Evolutionary conservation across 2,329 filamentous ascomycete genomes (phyloP).

Genomic region (Hyphodiscus sp.): DNA sequence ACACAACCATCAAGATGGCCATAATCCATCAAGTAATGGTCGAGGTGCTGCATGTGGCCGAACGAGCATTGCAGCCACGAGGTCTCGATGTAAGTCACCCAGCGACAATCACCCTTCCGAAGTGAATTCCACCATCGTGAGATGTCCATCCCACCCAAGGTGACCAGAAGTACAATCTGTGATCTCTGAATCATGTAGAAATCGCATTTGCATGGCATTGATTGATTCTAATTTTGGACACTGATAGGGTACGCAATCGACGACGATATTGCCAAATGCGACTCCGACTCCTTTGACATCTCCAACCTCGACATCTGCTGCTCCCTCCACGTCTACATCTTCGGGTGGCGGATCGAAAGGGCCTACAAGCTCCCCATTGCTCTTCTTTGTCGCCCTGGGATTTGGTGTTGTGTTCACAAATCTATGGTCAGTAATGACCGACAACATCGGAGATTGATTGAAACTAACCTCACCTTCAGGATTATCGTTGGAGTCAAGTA

Average conservation of each 20-base stretch:
- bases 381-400: constrained; percentile 92
- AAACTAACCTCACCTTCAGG: constrained; percentile 46
- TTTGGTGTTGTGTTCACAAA: constrained; percentile 99
- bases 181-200: not conserved
- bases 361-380: constrained; percentile 64
- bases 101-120: not conserved
- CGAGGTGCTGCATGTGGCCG: constrained; percentile 22
- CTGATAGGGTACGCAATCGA: not conserved
- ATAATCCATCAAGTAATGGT: constrained; percentile 22
- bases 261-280: not conserved
- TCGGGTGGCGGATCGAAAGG: constrained; percentile 25
- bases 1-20: constrained; percentile 15
- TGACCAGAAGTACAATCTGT: no score
- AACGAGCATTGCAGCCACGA: constrained; percentile 13
- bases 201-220: not conserved
- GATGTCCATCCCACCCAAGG: no score
- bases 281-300: constrained; percentile 2
- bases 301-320: constrained; percentile 1
- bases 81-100: not conserved
- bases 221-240: not conserved
- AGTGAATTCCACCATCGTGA: not conserved
- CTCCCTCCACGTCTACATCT: constrained; percentile 14
- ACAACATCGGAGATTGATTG: not conserved
- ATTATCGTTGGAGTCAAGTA: constrained; percentile 99
- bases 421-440: constrained; percentile 67